Conservation (phyloP, 179 eudicot genomes). For the Pouteria campechiana region DNA sequence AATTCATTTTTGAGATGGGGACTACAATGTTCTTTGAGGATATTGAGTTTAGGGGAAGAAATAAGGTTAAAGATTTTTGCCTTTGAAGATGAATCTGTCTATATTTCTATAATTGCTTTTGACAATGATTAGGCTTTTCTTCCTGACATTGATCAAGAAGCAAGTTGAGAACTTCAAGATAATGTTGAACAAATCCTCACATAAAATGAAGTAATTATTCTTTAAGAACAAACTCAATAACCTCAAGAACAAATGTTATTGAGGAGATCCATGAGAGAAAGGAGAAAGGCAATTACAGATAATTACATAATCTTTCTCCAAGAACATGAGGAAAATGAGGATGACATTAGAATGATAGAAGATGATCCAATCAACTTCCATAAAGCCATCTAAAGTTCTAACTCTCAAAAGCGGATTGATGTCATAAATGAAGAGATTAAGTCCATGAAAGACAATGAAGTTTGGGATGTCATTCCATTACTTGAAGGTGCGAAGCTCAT, state of each 20-base stretch:
- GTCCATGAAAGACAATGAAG: not conserved
- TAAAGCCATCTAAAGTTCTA: not conserved
- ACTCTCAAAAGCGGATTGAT: not conserved
- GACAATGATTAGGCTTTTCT: no score
- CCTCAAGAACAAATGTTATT: no score
- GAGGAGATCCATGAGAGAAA: not conserved
- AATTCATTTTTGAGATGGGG: not conserved
- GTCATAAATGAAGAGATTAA: not conserved
- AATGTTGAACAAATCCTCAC: no score
- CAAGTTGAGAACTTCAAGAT: no score
- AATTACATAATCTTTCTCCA: not conserved
- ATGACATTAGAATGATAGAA: not conserved
- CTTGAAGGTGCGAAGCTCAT: not conserved
- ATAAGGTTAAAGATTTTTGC: not conserved
- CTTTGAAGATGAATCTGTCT: not conserved
- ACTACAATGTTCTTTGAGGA: constrained; percentile 2
- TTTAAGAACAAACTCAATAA: no score
- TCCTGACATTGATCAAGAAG: no score
- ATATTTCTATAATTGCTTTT: no score
- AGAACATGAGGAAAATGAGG: not conserved
- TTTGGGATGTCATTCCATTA: not conserved
- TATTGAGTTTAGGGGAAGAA: not conserved
- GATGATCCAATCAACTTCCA: not conserved
- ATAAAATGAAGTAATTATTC: no score
- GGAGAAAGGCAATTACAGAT: not conserved